These are phyloP conservation scores for Panus rudis DNA, from an alignment of 768 basidiomycete genomes.

Conservation along the genomic window DNA sequence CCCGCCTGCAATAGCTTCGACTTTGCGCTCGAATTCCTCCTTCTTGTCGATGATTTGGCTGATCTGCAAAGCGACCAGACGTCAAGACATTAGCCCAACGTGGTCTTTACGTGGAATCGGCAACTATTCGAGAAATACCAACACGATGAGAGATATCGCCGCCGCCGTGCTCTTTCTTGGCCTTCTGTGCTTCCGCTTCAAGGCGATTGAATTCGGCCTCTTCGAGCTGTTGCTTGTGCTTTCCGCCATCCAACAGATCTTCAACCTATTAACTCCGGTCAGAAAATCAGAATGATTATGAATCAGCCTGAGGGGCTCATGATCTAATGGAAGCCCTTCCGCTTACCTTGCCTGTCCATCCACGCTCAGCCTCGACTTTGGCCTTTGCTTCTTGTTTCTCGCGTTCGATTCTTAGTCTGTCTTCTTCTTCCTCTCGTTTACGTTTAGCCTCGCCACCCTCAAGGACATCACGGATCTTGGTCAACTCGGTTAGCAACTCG, in stretches of 20 bases:
- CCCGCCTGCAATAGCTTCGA: background rate
- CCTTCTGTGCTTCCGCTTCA: conserved; percentile 6
- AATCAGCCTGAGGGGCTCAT: background rate
- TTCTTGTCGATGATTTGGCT: background rate
- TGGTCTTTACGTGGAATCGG: background rate
- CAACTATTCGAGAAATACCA: background rate
- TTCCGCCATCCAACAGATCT: conserved; percentile 6
- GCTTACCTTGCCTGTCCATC: conserved; percentile 4
- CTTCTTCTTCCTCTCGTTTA: conserved; percentile 6
- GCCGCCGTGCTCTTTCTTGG: conserved; percentile 1
- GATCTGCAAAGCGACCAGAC: background rate
- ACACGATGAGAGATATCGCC: conserved; percentile 1
- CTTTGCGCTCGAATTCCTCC: background rate
- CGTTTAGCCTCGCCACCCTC: conserved; percentile 5
- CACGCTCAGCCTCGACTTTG: conserved; percentile 6
- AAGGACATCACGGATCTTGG: conserved; percentile 7
- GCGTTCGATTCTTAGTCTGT: conserved; percentile 3
- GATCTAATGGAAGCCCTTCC: background rate
- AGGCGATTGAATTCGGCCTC: conserved; percentile 5
- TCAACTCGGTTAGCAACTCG: background rate
- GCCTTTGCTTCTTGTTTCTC: conserved; percentile 8
- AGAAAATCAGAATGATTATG: too few species aligned
- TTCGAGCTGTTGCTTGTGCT: conserved; percentile 6
- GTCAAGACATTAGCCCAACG: conserved; percentile 2
- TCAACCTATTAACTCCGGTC: conserved; percentile 2